Conservation (phyloP, 306 rosid species). For the Malus orientalis region DNA sequence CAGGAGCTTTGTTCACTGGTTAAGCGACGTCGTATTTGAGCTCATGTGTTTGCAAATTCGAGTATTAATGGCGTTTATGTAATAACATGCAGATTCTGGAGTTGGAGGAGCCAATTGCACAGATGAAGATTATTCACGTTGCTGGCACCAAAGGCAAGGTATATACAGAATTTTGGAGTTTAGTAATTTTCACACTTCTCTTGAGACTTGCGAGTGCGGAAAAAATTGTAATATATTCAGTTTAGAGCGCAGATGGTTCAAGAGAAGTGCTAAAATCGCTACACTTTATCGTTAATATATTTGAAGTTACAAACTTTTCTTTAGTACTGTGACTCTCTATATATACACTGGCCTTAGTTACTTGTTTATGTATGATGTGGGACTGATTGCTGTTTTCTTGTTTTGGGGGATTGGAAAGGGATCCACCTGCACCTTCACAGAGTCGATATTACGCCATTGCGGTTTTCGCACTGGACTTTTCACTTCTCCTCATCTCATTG, state of each 20-base stretch:
- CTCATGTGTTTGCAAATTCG: not conserved
- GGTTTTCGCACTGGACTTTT: conserved; percentile 91
- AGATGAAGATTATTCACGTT: conserved; percentile 86
- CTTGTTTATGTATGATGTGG: conserved; percentile 5
- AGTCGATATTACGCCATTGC: conserved; percentile 74
- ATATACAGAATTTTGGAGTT: not conserved
- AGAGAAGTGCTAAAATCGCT: not conserved
- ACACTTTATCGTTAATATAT: not conserved
- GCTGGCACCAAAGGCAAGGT: conserved; percentile 99
- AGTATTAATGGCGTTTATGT: not conserved
- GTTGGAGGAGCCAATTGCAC: conserved; percentile 67
- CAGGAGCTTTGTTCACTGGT: not conserved
- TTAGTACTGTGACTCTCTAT: not conserved
- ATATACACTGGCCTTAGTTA: not conserved
- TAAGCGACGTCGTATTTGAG: not conserved
- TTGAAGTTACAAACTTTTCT: not conserved
- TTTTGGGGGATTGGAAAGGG: conserved; percentile 45
- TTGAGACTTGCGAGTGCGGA: not conserved
- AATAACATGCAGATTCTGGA: conserved; percentile 53
- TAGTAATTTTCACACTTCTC: too few relatives aligned
- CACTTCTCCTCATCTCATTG: conserved; percentile 98
- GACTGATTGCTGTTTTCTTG: conserved; percentile 13
- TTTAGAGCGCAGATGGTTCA: not conserved
- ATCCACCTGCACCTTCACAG: conserved; percentile 91
- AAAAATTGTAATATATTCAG: not conserved